These are phyloP conservation scores for Quercus cerris DNA, from an alignment of 306 rosid genomes.

Conservation along the genomic window DNA sequence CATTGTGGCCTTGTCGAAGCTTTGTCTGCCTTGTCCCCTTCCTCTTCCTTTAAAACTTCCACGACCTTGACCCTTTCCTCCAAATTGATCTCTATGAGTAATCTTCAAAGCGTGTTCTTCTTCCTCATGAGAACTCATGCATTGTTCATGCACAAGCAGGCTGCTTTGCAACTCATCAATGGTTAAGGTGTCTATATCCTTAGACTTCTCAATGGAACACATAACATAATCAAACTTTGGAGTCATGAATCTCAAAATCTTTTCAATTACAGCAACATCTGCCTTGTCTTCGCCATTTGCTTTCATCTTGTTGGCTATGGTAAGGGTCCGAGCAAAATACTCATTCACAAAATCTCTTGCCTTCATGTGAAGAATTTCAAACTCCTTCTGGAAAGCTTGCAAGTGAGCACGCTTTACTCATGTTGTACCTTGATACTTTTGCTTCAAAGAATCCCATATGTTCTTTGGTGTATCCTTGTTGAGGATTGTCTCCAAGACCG, in stretches of 20 bases:
- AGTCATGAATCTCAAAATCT: slow-evolving; percentile 4
- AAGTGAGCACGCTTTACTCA: too few species aligned
- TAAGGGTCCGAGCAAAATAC: background rate
- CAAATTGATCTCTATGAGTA: background rate
- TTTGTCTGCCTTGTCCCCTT: background rate
- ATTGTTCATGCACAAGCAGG: too few species aligned
- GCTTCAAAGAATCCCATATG: background rate
- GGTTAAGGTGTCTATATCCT: too few species aligned
- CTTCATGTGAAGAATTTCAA: too few species aligned
- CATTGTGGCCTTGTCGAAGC: background rate
- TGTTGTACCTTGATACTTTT: too few species aligned
- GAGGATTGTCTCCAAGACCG: background rate
- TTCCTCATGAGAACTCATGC: too few species aligned
- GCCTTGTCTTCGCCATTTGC: background rate
- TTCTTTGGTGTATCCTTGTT: background rate
- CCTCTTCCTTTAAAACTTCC: background rate
- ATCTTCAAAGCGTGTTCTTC: too few species aligned
- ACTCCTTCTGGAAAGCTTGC: too few species aligned
- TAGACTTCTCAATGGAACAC: too few species aligned
- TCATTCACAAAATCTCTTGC: too few species aligned
- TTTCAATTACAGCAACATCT: background rate
- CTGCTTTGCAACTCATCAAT: too few species aligned
- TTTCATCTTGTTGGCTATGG: slow-evolving; percentile 10
- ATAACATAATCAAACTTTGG: background rate
- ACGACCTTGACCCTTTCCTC: background rate